These are phyloP conservation scores for Plicaturopsis crispa DNA, from an alignment of 768 basidiomycete species.

Conservation along the genomic window DNA sequence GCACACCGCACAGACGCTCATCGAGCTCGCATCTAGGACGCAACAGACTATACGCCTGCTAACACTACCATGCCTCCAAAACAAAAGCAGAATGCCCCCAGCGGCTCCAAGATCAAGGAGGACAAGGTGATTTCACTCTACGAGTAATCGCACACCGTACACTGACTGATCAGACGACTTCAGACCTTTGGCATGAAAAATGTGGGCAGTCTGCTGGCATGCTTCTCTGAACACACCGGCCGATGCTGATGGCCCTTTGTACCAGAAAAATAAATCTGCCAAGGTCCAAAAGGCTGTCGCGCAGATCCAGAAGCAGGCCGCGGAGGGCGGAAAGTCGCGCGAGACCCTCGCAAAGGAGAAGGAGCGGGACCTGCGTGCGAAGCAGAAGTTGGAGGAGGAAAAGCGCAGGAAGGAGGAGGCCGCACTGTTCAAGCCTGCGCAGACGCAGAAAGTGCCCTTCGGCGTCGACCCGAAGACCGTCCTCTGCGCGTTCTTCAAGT, in stretches of 20 bases:
- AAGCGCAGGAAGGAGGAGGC: conserved; percentile 82
- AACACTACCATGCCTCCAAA: too few species aligned
- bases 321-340: conserved; percentile 71
- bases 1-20: too few species aligned
- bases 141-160: conserved; percentile 8
- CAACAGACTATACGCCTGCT: too few species aligned
- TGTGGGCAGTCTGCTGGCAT: conserved; percentile 31
- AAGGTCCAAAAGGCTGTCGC: conserved; percentile 87
- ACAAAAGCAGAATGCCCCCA: conserved; percentile 56
- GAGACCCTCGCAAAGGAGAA: conserved; percentile 78
- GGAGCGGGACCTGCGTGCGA: conserved; percentile 70
- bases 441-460: conserved; percentile 83
- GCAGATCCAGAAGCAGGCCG: conserved; percentile 70
- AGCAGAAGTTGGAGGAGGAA: conserved; percentile 73
- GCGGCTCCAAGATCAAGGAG: conserved; percentile 66
- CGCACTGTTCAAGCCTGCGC: conserved; percentile 72
- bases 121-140: conserved; percentile 55
- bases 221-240: neutral
- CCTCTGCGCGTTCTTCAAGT: conserved; percentile 88
- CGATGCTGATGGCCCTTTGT: conserved; percentile 3
- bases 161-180: conserved; percentile 18
- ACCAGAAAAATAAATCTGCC: conserved; percentile 88
- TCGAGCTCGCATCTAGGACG: too few species aligned
- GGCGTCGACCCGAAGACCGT: conserved; percentile 96
- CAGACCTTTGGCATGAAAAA: conserved; percentile 90